These are phyloP conservation scores for Cladosporium sphaerospermum DNA, from an alignment of 2,329 filamentous ascomycete species.

Conservation along the genomic window DNA sequence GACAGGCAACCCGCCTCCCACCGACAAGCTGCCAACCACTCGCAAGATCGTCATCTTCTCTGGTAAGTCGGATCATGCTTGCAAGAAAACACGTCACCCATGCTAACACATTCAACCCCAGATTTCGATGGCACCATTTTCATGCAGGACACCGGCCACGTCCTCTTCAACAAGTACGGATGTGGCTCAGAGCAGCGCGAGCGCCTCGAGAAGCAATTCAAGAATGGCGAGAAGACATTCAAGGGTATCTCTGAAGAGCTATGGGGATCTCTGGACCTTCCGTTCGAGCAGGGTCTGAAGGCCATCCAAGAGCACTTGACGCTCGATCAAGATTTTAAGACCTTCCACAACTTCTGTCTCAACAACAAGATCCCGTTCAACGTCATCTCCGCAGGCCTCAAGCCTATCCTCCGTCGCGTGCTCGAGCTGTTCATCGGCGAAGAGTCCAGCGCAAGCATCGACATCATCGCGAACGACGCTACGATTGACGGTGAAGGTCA, in stretches of 20 bases:
- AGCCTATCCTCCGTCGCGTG: constrained; percentile 56
- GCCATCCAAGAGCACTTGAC: constrained; percentile 57
- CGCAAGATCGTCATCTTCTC: constrained; percentile 56
- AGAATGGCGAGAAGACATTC: constrained; percentile 59
- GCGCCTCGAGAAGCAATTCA: constrained; percentile 58
- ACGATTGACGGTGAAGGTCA: constrained; percentile 52
- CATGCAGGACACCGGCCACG: constrained; percentile 58
- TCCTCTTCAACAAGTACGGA: constrained; percentile 61
- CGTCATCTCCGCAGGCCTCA: constrained; percentile 62
- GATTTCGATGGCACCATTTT: constrained; percentile 69
- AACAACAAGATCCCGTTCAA: constrained; percentile 61
- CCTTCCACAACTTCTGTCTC: constrained; percentile 60
- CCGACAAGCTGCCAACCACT: constrained; percentile 36
- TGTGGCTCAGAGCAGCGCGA: constrained; percentile 53
- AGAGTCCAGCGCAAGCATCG: constrained; percentile 52
- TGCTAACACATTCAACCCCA: constrained; percentile 25
- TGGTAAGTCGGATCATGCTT: constrained; percentile 32
- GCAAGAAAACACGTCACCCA: constrained; percentile 6
- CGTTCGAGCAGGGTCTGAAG: constrained; percentile 62
- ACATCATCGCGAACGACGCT: constrained; percentile 64
- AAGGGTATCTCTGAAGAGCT: constrained; percentile 66
- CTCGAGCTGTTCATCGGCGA: constrained; percentile 61
- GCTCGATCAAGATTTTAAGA: constrained; percentile 57
- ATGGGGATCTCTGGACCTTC: constrained; percentile 61
- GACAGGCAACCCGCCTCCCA: constrained; percentile 15